Percentiles rank a stretch among this genome's conserved stretches.
These are phyloP conservation scores for Flaveria bidentis DNA, from an alignment of 129 eudicot species.

Conservation along the genomic window DNA sequence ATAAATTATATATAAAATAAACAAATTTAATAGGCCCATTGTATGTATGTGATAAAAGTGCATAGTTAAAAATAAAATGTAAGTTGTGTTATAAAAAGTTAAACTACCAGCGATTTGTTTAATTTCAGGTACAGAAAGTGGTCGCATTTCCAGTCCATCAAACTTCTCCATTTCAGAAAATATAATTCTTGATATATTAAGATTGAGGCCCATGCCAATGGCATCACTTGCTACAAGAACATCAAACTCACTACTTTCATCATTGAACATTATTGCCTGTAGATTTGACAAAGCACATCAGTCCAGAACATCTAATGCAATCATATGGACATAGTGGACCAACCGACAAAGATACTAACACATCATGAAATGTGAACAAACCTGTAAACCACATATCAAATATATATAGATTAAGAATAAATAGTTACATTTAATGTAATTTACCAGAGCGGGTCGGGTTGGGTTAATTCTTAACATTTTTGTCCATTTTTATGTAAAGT, in stretches of 20 bases:
- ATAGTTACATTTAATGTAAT: background rate
- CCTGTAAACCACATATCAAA: background rate
- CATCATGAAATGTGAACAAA: constrained; percentile 18
- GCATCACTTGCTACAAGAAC: constrained; percentile 99
- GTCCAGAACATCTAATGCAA: constrained; percentile 24
- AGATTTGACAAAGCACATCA: constrained; percentile 43
- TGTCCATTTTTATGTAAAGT: background rate
- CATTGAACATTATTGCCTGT: constrained; percentile 98
- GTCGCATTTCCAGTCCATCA: constrained; percentile 74
- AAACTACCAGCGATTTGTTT: constrained; percentile 90
- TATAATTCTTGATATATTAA: constrained; percentile 86
- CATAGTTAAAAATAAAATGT: no score
- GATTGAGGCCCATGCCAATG: constrained; percentile 98
- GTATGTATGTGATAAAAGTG: background rate
- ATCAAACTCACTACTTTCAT: constrained; percentile 85
- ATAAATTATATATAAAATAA: background rate
- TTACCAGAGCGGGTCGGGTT: background rate
- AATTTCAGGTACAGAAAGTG: constrained; percentile 82
- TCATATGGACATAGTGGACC: constrained; percentile 9
- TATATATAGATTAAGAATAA: background rate
- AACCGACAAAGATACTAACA: background rate
- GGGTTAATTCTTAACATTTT: background rate
- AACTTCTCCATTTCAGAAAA: constrained; percentile 79
- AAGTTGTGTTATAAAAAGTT: background rate
- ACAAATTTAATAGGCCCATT: background rate